These are phyloP conservation scores for Cyberlindnera galapagoensis DNA, from an alignment of 805 yeast species.

Conservation along the genomic window DNA sequence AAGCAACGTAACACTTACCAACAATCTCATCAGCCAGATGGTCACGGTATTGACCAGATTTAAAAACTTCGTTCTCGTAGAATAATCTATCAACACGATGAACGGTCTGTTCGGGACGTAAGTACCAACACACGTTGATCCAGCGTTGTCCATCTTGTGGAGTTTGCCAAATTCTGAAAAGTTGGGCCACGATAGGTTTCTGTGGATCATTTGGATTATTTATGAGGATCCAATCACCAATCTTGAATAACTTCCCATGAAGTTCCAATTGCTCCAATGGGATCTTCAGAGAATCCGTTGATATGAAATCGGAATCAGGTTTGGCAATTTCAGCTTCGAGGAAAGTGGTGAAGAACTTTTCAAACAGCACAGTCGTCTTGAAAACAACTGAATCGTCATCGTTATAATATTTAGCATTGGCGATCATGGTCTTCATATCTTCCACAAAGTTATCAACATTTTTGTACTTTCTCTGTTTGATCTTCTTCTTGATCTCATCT, in stretches of 20 bases:
- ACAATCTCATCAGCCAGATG: constrained; percentile 83
- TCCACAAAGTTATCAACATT: constrained; percentile 68
- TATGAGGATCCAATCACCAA: constrained; percentile 94
- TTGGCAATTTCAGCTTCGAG: constrained; percentile 66
- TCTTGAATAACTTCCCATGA: constrained; percentile 65
- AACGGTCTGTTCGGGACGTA: constrained; percentile 96
- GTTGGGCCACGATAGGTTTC: constrained; percentile 90
- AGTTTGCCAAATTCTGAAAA: constrained; percentile 88
- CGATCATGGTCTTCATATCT: constrained; percentile 70
- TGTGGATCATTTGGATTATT: constrained; percentile 81
- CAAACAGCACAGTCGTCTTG: constrained; percentile 58
- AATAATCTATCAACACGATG: constrained; percentile 87
- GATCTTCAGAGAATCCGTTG: constrained; percentile 49
- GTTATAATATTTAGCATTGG: constrained; percentile 64
- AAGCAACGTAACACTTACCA: constrained; percentile 92
- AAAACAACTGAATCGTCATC: constrained; percentile 51
- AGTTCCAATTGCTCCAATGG: constrained; percentile 77
- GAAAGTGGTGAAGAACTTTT: constrained; percentile 49
- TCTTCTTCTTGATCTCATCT: constrained; percentile 71
- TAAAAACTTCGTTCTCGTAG: constrained; percentile 91
- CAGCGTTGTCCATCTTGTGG: constrained; percentile 68
- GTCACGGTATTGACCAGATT: constrained; percentile 94
- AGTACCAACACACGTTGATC: constrained; percentile 96
- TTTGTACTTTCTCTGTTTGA: constrained; percentile 77
- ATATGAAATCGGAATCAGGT: constrained; percentile 73